Evolutionary conservation across 768 basidiomycete genomes (phyloP), one percentile per base, ranked within the genome.

Genomic region (Xerocomellus dryophilus): DNA sequence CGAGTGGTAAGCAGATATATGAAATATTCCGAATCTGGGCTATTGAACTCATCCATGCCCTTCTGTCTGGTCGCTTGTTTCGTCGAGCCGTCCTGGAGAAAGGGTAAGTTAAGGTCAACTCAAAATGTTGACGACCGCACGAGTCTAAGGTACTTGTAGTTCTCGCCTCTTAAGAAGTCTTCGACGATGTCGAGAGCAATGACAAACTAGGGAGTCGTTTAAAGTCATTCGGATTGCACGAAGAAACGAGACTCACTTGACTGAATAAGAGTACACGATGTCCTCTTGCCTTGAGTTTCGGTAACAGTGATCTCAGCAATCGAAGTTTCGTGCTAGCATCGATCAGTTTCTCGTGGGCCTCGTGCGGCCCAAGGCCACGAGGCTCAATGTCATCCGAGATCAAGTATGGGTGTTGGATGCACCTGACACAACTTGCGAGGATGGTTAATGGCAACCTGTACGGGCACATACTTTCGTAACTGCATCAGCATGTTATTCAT

Each of bases 11-110:
- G 78, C 2, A 99, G 75, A 71, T 93, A 99, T 57, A 98, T 85
- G 70, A 95, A 96, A 50, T 87, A 73, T 45, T 95, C 91, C 2
- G 95, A 98, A 34, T 80, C 81, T 5, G 86, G 85, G 36, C 82
- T 85, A 71, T 99, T 98, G 77, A 90, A 99, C 57, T 86, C 85
- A 61, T 99, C 97, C 85, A 99, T 97, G 44, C 84, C 85, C 67
- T 91, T 92, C 68, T 99, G 97, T 21, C 97, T 81, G n/a, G 83
- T 81, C 5, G 78, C 76, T 61, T 90, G 85, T 67, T 89, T 89
- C 4, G 93, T 94, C 56, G 82, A 85, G 11, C 97, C 97, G 66
- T 98, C 96, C 90, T 96, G 61, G 2, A 23, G 20, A 53, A 44
- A 39, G 27, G 2, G 32, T 64, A 29, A 60, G 56, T 39, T 18